Base-by-base conservation (phyloP, 163 green algal species). In the Coccomyxa subellipsoidea region DNA sequence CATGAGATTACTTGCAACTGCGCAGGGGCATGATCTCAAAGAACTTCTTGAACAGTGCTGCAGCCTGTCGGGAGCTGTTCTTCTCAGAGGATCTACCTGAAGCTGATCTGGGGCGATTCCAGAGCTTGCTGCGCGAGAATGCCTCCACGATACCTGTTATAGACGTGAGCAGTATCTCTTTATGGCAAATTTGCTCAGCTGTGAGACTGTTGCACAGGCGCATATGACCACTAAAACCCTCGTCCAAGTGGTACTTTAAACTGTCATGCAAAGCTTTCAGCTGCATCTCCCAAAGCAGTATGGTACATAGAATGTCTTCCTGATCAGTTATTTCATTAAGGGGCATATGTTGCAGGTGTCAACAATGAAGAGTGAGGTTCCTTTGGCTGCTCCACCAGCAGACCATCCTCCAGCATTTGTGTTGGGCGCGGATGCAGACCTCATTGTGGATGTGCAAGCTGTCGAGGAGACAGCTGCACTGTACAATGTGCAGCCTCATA, bases 361-460 rank as follows among this genome's bases (percentile, higher is more conserved):
- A 8, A 73, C 8, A 23, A 73, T 73, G 66, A 88, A 88, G 31
- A 69, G 84, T 31, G 80, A 87, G 83, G 78, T 92, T 25, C 83
- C 79, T 4, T 25, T 84, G 2, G 38, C 38, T 4, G 82, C 85
- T 25, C 85, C 90, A 25, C 82, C 80, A 29, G 77, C 80, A 15
- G 70, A 84, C 21, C 53, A 72, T 71, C 87, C 90, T 5, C 92
- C 91, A 72, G 91, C 92, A n/a, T 89, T 95, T 84, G 92, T 95
- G 39, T 39, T 96, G 27, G 92, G 91, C 2, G 92, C 83, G 12
- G 82, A 85, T 18, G 69, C 92, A 27, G 93, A 96, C 70, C 4
- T 83, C 6, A 69, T 86, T 18, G 80, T 81, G 25, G 80, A 90
- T 75, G 75, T 85, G 40, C 75, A 84, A 53, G 85, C 80, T 27